Evolutionary conservation across 805 yeast species (phyloP).

Genomic region (Candida insectorum): DNA sequence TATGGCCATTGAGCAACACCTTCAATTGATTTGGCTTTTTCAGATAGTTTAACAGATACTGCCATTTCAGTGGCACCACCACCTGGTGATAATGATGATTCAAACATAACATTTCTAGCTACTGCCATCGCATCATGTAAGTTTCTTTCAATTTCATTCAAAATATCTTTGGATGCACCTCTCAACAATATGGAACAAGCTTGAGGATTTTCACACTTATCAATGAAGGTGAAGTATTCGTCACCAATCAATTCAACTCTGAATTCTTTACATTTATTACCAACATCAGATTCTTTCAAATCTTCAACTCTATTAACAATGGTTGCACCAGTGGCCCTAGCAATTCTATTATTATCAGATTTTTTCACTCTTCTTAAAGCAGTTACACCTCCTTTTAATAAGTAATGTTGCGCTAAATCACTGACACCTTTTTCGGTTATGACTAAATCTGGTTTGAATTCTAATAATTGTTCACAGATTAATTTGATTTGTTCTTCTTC

Average conservation of each 20-base stretch:
- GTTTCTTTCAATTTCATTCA: constrained; percentile 94
- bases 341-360: constrained; percentile 92
- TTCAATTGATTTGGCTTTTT: constrained; percentile 86
- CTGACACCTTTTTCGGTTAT: constrained; percentile 98
- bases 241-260: constrained; percentile 95
- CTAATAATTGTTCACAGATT: constrained; percentile 80
- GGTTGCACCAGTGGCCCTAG: constrained; percentile 97
- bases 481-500: constrained; percentile 95
- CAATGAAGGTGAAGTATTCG: constrained; percentile 87
- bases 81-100: constrained; percentile 95
- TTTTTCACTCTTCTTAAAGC: constrained; percentile 93
- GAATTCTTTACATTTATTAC: constrained; percentile 84
- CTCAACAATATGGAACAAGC: constrained; percentile 93
- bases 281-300: constrained; percentile 84
- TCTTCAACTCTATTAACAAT: constrained; percentile 95
- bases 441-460: constrained; percentile 88
- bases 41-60: constrained; percentile 80
- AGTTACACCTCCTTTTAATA: constrained; percentile 88
- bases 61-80: constrained; percentile 99
- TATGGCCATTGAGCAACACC: constrained; percentile 99
- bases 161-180: constrained; percentile 95
- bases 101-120: constrained; percentile 89
- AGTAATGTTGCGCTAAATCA: constrained; percentile 94
- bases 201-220: constrained; percentile 76
- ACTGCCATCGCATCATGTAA: constrained; percentile 99